Base-by-base conservation (phyloP, 108 stramenopile species). In the Fragilariopsis cylindrus region DNA sequence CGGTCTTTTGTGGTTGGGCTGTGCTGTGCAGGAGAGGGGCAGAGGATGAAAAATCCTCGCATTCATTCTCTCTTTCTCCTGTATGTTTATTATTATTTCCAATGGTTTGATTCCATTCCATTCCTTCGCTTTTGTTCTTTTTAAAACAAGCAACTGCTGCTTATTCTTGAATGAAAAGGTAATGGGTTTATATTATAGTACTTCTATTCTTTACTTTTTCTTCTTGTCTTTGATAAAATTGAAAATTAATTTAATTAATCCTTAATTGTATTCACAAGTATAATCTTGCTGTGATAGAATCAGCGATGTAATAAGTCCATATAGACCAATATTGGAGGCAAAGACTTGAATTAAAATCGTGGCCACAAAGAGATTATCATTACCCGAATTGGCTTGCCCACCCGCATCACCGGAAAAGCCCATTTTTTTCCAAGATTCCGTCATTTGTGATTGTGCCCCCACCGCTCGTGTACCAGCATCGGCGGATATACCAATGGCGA, bases 281-380 rank as follows among this genome's bases (percentile, higher is more conserved):
- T 85, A 85, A 13, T 81, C 77, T 46, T 73, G 65, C 69, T 85
- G 84, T 60, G 84, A 78, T 56, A 99, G 78, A 83, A 99, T 98
- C 16, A 99, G 91, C 7, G 99, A 93, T 13, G 97, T 96, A 82
- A 98, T 99, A 48, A 99, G 84, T 55, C 99, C 99, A 78, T 98
- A 99, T 15, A 99, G 90, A 44, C 94, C 98, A 68, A 99, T 83
- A 65, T 97, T 97, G 84, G 97, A 98, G 15, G 97, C 96, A 83
- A 99, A 99, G 69, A 99, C 97, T 48, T 97, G 94, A 74, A 99
- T 97, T 64, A 99, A 84, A 57, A 99, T 88, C 78, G 98, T 96
- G 19, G 96, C 98, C 12, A 98, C 98, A 84, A 97, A 99, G 11
- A 98, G 89, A 71, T 93, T 88, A 74, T 96, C 96, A 54, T 81